Percentiles rank a stretch among this genome's conserved stretches.
Conservation (phyloP, 306 rosid genomes). For the Cyclanthera cordifolia region DNA sequence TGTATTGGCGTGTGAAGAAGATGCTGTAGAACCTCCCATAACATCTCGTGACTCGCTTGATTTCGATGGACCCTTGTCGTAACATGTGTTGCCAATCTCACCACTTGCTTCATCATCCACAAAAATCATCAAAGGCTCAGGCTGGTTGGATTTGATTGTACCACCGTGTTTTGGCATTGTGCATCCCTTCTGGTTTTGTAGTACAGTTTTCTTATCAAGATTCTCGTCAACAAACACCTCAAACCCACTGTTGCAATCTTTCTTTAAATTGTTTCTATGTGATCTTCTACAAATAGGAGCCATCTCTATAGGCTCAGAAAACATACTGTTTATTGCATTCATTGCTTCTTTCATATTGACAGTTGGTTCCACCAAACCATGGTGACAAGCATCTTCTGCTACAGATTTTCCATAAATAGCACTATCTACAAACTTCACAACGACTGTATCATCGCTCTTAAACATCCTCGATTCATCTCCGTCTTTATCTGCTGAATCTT, state of each 20-base stretch:
- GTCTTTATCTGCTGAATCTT: not conserved
- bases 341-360: slow-evolving; percentile 92
- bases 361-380: slow-evolving; percentile 87
- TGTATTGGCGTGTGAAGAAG: slow-evolving; percentile 32
- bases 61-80: slow-evolving; percentile 18
- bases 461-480: slow-evolving; percentile 24
- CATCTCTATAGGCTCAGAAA: slow-evolving; percentile 59
- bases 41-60: slow-evolving; percentile 20
- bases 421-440: slow-evolving; percentile 60
- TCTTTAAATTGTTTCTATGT: slow-evolving; percentile 22
- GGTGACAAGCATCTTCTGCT: slow-evolving; percentile 84
- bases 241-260: slow-evolving; percentile 23
- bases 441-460: slow-evolving; percentile 51
- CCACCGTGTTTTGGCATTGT: slow-evolving; percentile 25
- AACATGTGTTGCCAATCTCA: slow-evolving; percentile 16
- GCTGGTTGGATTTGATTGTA: slow-evolving; percentile 24
- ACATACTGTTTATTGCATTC: slow-evolving; percentile 77
- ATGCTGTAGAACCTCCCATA: slow-evolving; percentile 30
- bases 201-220: slow-evolving; percentile 26
- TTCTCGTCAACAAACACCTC: slow-evolving; percentile 54
- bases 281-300: slow-evolving; percentile 38
- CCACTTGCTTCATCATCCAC: slow-evolving; percentile 47
- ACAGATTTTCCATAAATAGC: slow-evolving; percentile 68
- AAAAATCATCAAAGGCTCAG: slow-evolving; percentile 48
- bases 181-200: slow-evolving; percentile 16